phyloP scores from a whole-genome alignment of 805 yeast species.

The Kodamaea hsintzibuensis region DNA sequence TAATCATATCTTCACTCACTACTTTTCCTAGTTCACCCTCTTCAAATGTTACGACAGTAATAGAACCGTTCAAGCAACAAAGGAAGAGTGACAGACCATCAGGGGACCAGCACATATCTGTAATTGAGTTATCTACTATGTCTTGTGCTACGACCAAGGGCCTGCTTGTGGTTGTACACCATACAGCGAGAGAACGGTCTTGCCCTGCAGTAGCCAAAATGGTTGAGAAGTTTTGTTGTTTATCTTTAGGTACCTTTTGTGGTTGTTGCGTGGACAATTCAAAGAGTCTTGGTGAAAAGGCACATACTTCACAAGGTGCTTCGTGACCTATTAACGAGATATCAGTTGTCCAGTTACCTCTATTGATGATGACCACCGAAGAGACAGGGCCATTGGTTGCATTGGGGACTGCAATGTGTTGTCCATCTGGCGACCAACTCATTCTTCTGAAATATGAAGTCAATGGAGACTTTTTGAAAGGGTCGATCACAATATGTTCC shows the following conservation, averaged over 20 bases:
- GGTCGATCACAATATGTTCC: constrained; percentile 79
- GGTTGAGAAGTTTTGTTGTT: constrained; percentile 47
- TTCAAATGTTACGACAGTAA: constrained; percentile 67
- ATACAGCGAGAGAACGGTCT: constrained; percentile 81
- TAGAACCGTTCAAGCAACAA: constrained; percentile 83
- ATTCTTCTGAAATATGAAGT: constrained; percentile 85
- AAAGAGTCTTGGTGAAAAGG: constrained; percentile 71
- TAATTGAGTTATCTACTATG: constrained; percentile 71
- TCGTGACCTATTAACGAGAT: constrained; percentile 77
- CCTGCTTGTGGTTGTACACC: constrained; percentile 77
- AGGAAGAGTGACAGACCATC: constrained; percentile 73
- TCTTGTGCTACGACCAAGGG: constrained; percentile 83
- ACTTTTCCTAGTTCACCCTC: constrained; percentile 62
- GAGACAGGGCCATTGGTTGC: constrained; percentile 84
- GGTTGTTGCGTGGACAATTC: constrained; percentile 25
- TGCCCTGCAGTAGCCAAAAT: constrained; percentile 96
- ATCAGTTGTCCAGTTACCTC: constrained; percentile 81
- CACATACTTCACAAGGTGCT: constrained; percentile 79
- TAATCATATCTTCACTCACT: constrained; percentile 63
- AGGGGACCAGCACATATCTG: constrained; percentile 89
- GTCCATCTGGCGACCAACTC: constrained; percentile 93
- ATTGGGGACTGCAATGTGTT: constrained; percentile 81
- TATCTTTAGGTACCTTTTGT: constrained; percentile 11
- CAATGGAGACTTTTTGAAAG: constrained; percentile 85
- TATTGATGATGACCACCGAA: constrained; percentile 67